A percentile compares a stretch with the other conserved stretches of the same genome.
Conservation (phyloP, 1,284 basidiomycete genomes). For the Athelia sp. region DNA sequence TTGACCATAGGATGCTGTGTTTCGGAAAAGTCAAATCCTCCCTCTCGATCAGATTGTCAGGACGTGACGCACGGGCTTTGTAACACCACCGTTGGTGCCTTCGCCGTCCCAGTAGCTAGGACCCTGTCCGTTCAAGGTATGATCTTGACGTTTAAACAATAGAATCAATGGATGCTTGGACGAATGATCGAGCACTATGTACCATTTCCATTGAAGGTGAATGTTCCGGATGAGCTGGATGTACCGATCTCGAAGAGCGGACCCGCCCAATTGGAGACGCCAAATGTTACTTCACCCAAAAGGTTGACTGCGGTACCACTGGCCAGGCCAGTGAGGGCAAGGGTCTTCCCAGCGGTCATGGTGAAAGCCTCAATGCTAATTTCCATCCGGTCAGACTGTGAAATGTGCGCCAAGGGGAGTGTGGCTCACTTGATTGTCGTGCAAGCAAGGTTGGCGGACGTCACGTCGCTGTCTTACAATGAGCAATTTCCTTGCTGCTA, state of each 20-base stretch:
- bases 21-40: neutral
- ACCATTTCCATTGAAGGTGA: conserved; percentile 2
- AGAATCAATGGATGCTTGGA: no score
- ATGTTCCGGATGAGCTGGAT: neutral
- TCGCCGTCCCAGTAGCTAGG: conserved; percentile 9
- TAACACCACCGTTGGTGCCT: conserved; percentile 10
- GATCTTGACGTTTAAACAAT: no score
- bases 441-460: neutral
- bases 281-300: conserved; percentile 1
- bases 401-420: neutral
- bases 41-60: neutral
- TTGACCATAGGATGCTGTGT: conserved; percentile 11
- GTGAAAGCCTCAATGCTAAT: conserved; percentile 1
- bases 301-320: conserved; percentile 2
- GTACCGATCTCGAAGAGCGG: conserved; percentile 3
- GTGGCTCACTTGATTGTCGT: conserved; percentile 3
- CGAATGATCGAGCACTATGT: no score
- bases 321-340: conserved; percentile 1
- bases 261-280: neutral
- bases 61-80: conserved; percentile 9
- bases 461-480: neutral
- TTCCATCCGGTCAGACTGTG: neutral
- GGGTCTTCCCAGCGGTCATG: conserved; percentile 1
- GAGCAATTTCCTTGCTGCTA: no score
- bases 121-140: neutral